Percentiles rank a stretch among this genome's conserved stretches.
These are phyloP conservation scores for Paramyrothecium roridum DNA, from an alignment of 2,329 filamentous ascomycete genomes.

Conservation along the genomic window DNA sequence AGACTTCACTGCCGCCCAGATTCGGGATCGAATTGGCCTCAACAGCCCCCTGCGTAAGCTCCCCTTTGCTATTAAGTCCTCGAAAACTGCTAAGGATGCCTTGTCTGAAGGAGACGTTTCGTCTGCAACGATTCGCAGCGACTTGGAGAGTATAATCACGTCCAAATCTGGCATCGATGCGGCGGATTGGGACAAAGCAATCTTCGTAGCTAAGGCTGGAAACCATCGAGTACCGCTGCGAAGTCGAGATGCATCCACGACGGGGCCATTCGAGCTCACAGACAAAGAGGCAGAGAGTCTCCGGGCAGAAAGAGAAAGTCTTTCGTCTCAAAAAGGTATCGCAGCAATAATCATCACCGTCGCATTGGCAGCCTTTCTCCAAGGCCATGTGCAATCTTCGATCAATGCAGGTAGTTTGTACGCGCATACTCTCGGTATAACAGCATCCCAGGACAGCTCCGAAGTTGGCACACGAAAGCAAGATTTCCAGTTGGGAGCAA, in stretches of 20 bases:
- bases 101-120: not conserved
- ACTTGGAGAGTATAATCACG: not conserved
- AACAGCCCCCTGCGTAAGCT: not conserved
- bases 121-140: not conserved
- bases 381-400: constrained; percentile 38
- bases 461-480: not conserved
- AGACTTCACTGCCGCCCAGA: not conserved
- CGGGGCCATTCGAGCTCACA: constrained; percentile 7
- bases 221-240: not conserved
- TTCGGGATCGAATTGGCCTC: not conserved
- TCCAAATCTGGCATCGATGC: not conserved
- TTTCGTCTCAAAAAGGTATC: constrained; percentile 28
- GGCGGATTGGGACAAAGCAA: constrained; percentile 2
- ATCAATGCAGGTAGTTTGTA: constrained; percentile 34
- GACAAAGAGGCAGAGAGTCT: constrained; percentile 25
- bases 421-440: constrained; percentile 5
- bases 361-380: constrained; percentile 37
- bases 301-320: constrained; percentile 23
- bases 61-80: not conserved
- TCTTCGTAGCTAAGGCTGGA: not conserved
- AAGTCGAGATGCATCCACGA: not conserved
- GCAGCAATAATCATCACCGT: constrained; percentile 32
- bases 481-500: constrained; percentile 19
- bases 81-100: no score
- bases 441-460: not conserved